A percentile compares a stretch with the other conserved stretches of the same genome.
phyloP scores from a whole-genome alignment of 176 grass and related monocot species.

The Melocanna baccifera region DNA sequence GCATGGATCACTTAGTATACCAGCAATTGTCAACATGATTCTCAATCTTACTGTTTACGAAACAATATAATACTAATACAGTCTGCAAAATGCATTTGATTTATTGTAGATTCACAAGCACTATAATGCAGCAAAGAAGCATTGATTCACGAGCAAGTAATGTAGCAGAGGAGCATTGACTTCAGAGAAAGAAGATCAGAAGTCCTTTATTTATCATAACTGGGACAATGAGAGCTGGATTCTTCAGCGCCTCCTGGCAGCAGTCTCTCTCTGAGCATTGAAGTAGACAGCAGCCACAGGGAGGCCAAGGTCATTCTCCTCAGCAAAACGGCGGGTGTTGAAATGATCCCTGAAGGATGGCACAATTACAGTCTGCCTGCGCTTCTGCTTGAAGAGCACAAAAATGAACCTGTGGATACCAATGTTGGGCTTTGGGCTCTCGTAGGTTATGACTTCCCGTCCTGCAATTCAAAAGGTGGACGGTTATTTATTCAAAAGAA shows the following conservation, averaged over 20 bases:
- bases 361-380: conserved; percentile 38
- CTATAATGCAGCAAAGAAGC: not conserved
- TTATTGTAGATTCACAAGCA: conserved; percentile 36
- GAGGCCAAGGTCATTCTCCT: conserved; percentile 71
- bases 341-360: conserved; percentile 61
- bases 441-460: conserved; percentile 62
- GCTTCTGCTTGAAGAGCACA: conserved; percentile 87
- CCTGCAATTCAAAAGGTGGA: conserved; percentile 40
- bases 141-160: not conserved
- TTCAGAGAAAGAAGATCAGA: not conserved
- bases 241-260: conserved; percentile 68
- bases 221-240: not conserved
- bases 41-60: not conserved
- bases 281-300: conserved; percentile 92
- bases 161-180: not conserved
- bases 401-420: conserved; percentile 96
- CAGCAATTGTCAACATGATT: conserved; percentile 1
- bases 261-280: conserved; percentile 85
- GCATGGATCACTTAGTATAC: not conserved
- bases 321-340: conserved; percentile 71
- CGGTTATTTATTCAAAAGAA: conserved; percentile 4
- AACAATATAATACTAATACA: conserved; percentile 30
- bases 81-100: conserved; percentile 32
- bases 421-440: conserved; percentile 80
- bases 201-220: conserved; percentile 25